Evolutionary conservation across 2,329 filamentous ascomycete genomes (phyloP), one percentile per base, ranked within the genome.

Genomic region (Cercospora sp.): DNA sequence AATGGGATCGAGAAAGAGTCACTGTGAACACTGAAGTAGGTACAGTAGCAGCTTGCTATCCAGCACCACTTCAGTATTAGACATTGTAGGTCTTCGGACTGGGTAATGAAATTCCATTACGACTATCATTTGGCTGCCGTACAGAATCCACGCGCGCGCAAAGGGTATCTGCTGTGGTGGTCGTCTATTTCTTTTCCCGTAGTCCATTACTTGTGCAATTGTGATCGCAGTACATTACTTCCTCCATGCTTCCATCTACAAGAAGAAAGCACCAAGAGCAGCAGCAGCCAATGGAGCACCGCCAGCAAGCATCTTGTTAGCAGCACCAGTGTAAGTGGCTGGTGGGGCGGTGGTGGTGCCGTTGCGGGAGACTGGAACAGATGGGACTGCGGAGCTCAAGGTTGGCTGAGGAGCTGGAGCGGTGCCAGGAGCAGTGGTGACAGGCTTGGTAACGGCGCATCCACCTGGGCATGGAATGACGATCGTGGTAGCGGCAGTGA

Each of bases 401-500:
- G 18, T 30, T 36, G 48, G 28, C 30, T 42, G 23, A 23, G 36
- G 20, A 3, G 16, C 48, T 18, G 48, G 23, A 20, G 42, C 10
- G 60, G 60, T 20, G 13, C 40, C 28, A n/a, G 40, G 33, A 63
- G 60, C 8, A 48, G 53, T 57, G 51, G 20, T 28, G 53, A 67
- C 60, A 3, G 65, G 59, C 30, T 64, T 64, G 8, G 67, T 72
- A 59, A 68, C 48, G 5, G 67, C 69, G 69, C 70, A 72, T 7
- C 66, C 66, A 20, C 63, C 66, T 5, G 45, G 40, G 63, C 66
- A 68, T 63, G 73, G 69, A 63, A 74, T 66, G 13, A 70, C 73
- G 6, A 76, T 61, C 5, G 72, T 75, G 18, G 75, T 75, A 5
- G 73, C 64, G 9, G 67, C 60, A 72, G 88, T 88, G 81, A 92